phyloP scores from a whole-genome alignment of 2,329 filamentous ascomycete species.

The Triangularia setosa region DNA sequence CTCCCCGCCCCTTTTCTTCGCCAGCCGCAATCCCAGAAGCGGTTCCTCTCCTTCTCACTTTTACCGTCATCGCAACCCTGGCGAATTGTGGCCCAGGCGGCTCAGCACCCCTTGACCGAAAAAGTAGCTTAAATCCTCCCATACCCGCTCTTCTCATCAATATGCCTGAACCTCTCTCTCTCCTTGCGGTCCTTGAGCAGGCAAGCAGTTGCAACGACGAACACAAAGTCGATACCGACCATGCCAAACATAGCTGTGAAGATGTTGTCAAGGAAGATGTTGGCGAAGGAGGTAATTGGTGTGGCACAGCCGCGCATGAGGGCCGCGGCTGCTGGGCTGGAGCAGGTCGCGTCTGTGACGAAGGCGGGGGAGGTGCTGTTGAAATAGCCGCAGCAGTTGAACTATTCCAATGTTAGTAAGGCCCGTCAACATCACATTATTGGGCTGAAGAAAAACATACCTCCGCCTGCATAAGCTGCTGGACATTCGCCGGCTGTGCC shows the following conservation, averaged over 20 bases:
- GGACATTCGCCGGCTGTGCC: slow-evolving; percentile 50
- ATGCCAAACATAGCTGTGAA: slow-evolving; percentile 79
- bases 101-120: neutral
- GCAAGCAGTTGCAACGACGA: slow-evolving; percentile 69
- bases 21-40: neutral
- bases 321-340: slow-evolving; percentile 66
- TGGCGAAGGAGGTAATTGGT: slow-evolving; percentile 64
- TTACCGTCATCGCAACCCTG: neutral
- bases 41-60: neutral
- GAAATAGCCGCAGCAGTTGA: slow-evolving; percentile 75
- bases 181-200: slow-evolving; percentile 78
- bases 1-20: neutral
- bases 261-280: slow-evolving; percentile 67
- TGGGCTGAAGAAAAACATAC: slow-evolving; percentile 40
- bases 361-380: slow-evolving; percentile 71
- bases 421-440: no score
- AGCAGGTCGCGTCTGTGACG: slow-evolving; percentile 63
- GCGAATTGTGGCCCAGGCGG: neutral
- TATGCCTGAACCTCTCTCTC: slow-evolving; percentile 71
- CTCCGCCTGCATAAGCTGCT: slow-evolving; percentile 66
- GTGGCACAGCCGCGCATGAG: slow-evolving; percentile 66
- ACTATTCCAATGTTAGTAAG: slow-evolving; percentile 43
- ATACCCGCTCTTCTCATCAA: slow-evolving; percentile 70
- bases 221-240: slow-evolving; percentile 64
- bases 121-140: slow-evolving; percentile 13